Base-by-base conservation (phyloP, 805 yeast genomes). In the Metschnikowia sp. region DNA sequence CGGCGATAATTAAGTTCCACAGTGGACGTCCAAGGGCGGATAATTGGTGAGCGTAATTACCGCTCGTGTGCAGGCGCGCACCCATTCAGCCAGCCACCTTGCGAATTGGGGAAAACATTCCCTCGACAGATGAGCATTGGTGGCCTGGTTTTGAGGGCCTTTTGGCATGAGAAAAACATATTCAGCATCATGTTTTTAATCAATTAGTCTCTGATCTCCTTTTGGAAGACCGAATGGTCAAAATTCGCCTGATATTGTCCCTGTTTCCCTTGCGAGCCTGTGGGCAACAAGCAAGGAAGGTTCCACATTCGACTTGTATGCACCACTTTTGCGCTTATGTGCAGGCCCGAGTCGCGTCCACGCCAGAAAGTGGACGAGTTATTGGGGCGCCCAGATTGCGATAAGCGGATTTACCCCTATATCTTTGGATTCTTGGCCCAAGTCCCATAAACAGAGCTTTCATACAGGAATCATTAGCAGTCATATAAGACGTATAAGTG, bases 51-150 rank as follows among this genome's bases (percentile, higher is more conserved):
- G 47, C 43, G 47, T 39, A 35, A 39, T 39, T 28, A 30, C 5
- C 13, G 47, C 34, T 15, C 4, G n/a, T 31, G 37, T 45, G 48
- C 48, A 39, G 48, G 44, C 29, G 10, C 9, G 12, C 13, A 9
- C n/a, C 41, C 36, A 13, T 38, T 19, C 32, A 40, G 31, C 48
- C 48, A 45, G 48, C 44, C 48, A 45, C 44, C 44, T 32, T 18
- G 44, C 37, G 44, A 36, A 19, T 22, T 9, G 32, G 22, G 12
- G 10, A 28, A 32, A 32, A 30, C 31, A 36, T 18, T 18, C 11
- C 22, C 39, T 32, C 29, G 22, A 13, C 34, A 11, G 7, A 22
- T 22, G 7, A 22, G 26, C 26, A 22, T 22, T 22, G 5, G 7
- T 22, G 26, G 5, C 26, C 7, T 22, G 26, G 26, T 7, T 22